These are phyloP conservation scores for Cyberlindnera saturnus DNA, from an alignment of 805 yeast genomes.

Conservation along the genomic window DNA sequence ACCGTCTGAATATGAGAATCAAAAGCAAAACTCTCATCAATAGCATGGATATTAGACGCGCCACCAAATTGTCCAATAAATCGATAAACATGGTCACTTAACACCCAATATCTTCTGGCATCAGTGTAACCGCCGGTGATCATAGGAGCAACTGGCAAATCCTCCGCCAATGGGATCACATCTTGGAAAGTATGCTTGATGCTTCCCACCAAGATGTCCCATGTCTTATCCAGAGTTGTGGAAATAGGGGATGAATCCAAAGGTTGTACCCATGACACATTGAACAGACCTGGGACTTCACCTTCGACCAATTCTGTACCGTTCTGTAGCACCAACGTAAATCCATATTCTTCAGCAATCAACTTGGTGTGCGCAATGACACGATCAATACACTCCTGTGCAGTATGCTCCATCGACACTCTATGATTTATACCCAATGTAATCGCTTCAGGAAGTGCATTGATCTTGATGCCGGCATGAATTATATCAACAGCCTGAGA, in stretches of 20 bases:
- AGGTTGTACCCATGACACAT: slow-evolving; percentile 30
- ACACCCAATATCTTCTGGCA: slow-evolving; percentile 57
- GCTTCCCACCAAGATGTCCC: slow-evolving; percentile 52
- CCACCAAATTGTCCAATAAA: slow-evolving; percentile 32
- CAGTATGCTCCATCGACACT: slow-evolving; percentile 31
- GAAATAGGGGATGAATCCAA: slow-evolving; percentile 12
- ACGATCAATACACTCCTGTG: slow-evolving; percentile 5
- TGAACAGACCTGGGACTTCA: slow-evolving; percentile 38
- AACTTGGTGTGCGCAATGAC: neutral
- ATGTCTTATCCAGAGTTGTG: slow-evolving; percentile 35
- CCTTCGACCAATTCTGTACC: slow-evolving; percentile 21
- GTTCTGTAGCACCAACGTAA: slow-evolving; percentile 27
- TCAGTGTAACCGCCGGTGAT: slow-evolving; percentile 69
- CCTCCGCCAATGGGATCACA: slow-evolving; percentile 4
- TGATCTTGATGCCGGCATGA: slow-evolving; percentile 67
- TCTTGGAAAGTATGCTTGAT: slow-evolving; percentile 51
- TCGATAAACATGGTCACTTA: slow-evolving; percentile 56
- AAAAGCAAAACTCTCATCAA: slow-evolving; percentile 47
- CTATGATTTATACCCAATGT: slow-evolving; percentile 56
- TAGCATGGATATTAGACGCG: slow-evolving; percentile 41
- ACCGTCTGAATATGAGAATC: slow-evolving; percentile 48
- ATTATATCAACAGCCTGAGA: slow-evolving; percentile 39
- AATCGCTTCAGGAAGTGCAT: slow-evolving; percentile 62
- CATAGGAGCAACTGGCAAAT: slow-evolving; percentile 43
- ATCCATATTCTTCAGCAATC: slow-evolving; percentile 7